Evolutionary conservation across 2,329 filamentous ascomycete genomes (phyloP), one percentile per base, ranked within the genome.

Genomic region (Sporothrix schenckii): DNA sequence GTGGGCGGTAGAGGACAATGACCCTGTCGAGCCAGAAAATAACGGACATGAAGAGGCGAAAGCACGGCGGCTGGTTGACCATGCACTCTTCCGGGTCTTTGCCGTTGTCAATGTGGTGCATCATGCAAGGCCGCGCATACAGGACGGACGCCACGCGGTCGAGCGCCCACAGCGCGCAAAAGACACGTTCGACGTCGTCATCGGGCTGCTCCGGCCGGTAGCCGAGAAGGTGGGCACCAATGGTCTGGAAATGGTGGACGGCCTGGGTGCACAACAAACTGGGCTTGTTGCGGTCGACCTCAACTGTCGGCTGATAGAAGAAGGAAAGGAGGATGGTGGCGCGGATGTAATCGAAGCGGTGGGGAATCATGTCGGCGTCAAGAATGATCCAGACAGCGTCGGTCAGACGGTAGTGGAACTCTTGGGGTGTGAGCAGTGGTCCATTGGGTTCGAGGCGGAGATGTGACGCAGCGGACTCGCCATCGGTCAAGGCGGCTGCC

Each of bases 91-190:
- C 82, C 0, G 88, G 72, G 70, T 86, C 81, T 68, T 83, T 84
- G 7, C 86, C 85, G 39, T 88, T 81, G 73, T 90, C 88, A 65
- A 85, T 79, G 73, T 89, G 86, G 72, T 90, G 87, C 70, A 90
- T 84, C 30, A 88, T 76, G 60, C 86, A 84, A 0, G 88, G 86
- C 0, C 88, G 81, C 6, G 87, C 88, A 70, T 88, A 86, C n/a
- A 88, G 82, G 0, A 87, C 85, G 0, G 86, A 83, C 63, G 86
- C 86, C 56, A 90, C 81, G 16, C 86, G 81, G 74, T 90, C 88
- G 1, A 90, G 76, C 0, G 87, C 87, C 87, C 87, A 89, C 0
- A 88, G 79, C 7, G 84, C 86, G 74, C 86, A 89, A 58, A 88
- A 87, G 2, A 89, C 74, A 2, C 80, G 82, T 68, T 85, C 83